phyloP scores from a whole-genome alignment of 169 alveolate species.

The Miamiensis avidus region DNA sequence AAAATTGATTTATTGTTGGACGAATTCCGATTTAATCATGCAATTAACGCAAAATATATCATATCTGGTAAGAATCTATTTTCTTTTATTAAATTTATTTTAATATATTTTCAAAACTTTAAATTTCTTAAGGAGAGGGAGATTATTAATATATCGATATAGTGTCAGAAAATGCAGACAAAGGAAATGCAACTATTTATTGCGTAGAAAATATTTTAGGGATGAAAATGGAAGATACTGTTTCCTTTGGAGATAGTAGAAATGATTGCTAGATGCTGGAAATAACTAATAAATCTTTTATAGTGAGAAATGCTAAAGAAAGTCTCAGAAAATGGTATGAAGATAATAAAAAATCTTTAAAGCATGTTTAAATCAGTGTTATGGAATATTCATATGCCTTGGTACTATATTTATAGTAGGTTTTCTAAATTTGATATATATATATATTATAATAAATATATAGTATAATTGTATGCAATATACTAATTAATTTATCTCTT shows the following conservation, averaged over 20 bases:
- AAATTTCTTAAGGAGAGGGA: not conserved
- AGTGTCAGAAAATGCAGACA: not conserved
- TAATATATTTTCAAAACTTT: no score
- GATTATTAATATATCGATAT: not conserved
- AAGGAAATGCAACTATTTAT: not conserved
- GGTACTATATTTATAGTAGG: no score
- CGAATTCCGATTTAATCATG: no score
- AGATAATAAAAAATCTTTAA: no score
- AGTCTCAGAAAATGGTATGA: not conserved
- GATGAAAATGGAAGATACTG: not conserved
- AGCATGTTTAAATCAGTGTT: not conserved
- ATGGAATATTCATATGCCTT: not conserved
- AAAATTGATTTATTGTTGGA: no score
- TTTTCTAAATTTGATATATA: no score
- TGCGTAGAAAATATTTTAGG: not conserved
- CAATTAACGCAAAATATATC: no score
- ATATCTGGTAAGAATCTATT: no score
- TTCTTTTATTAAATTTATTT: no score
- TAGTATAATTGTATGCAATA: no score
- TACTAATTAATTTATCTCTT: no score
- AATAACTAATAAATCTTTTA: not conserved
- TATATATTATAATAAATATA: no score
- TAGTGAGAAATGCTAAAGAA: not conserved
- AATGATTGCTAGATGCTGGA: not conserved
- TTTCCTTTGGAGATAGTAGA: not conserved